Evolutionary conservation across 108 stramenopile genomes (phyloP).

Genomic region (Parmales sp.): DNA sequence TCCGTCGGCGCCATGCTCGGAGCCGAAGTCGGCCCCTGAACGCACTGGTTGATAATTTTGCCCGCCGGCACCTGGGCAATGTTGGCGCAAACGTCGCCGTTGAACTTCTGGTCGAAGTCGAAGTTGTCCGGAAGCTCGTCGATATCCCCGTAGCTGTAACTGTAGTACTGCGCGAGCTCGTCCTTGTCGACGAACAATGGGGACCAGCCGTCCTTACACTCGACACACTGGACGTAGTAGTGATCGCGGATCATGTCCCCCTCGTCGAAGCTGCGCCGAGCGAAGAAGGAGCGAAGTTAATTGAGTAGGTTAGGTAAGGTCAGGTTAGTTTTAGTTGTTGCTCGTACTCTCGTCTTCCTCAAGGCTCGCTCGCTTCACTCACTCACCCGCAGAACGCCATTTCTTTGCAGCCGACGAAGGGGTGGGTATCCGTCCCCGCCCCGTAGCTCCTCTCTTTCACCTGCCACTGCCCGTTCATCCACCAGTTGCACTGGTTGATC

Average conservation of each 20-base stretch:
- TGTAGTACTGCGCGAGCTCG: background rate
- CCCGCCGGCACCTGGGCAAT: background rate
- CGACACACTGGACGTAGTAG: background rate
- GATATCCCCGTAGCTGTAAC: background rate
- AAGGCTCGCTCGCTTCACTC: too few species aligned
- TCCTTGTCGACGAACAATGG: background rate
- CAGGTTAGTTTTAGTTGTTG: too few species aligned
- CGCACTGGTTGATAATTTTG: background rate
- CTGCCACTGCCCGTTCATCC: too few species aligned
- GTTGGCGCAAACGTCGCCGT: background rate
- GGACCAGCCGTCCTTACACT: background rate
- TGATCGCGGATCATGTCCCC: background rate
- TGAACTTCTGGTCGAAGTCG: background rate
- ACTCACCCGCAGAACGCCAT: too few species aligned
- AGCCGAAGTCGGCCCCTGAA: background rate
- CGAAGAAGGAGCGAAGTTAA: too few species aligned
- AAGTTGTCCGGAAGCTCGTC: background rate
- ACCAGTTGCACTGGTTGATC: too few species aligned
- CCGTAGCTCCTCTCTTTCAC: too few species aligned
- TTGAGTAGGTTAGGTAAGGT: too few species aligned
- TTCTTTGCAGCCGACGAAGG: too few species aligned
- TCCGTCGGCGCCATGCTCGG: background rate
- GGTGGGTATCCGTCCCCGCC: too few species aligned
- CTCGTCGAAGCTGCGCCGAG: too few species aligned
- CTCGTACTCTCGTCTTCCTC: too few species aligned